A percentile compares a stretch with the other conserved stretches of the same genome.
Evolutionary conservation across 306 rosid species (phyloP).

Genomic region (Arachis hypogaea): DNA sequence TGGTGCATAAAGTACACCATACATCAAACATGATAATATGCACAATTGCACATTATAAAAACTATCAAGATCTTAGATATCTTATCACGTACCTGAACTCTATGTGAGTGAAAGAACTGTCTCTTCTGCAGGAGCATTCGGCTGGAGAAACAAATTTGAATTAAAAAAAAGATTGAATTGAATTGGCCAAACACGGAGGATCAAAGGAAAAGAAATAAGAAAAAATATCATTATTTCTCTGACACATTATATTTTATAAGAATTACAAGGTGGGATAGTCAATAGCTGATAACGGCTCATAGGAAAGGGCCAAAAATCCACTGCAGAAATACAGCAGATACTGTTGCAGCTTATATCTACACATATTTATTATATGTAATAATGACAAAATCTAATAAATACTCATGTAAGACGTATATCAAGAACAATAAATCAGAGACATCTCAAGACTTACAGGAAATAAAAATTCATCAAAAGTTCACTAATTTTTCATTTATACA

Average conservation of each 20-base stretch:
- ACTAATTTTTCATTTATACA: too few species aligned
- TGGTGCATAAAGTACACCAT: slow-evolving; percentile 6
- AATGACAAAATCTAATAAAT: too few species aligned
- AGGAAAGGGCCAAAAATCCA: too few species aligned
- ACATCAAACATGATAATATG: slow-evolving; percentile 33
- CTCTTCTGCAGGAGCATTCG: slow-evolving; percentile 92
- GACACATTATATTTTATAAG: slow-evolving; percentile 19
- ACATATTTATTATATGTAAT: too few species aligned
- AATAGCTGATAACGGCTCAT: too few species aligned
- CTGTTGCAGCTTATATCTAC: too few species aligned
- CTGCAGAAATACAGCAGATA: too few species aligned
- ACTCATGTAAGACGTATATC: too few species aligned
- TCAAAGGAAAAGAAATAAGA: slow-evolving; percentile 8
- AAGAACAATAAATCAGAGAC: too few species aligned
- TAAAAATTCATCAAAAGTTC: too few species aligned
- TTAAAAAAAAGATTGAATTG: slow-evolving; percentile 27
- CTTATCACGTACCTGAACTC: slow-evolving; percentile 97
- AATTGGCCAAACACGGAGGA: slow-evolving; percentile 28
- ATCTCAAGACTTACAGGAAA: too few species aligned
- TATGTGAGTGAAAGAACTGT: slow-evolving; percentile 96
- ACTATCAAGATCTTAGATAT: slow-evolving; percentile 30
- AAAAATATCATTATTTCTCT: neutral
- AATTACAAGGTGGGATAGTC: neutral
- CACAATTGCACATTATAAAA: slow-evolving; percentile 12
- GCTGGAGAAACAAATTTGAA: slow-evolving; percentile 53